Percentiles rank a stretch among this genome's conserved stretches.
Conservation (phyloP, 495 filamentous ascomycete species). For the Lepidopterella palustris region DNA sequence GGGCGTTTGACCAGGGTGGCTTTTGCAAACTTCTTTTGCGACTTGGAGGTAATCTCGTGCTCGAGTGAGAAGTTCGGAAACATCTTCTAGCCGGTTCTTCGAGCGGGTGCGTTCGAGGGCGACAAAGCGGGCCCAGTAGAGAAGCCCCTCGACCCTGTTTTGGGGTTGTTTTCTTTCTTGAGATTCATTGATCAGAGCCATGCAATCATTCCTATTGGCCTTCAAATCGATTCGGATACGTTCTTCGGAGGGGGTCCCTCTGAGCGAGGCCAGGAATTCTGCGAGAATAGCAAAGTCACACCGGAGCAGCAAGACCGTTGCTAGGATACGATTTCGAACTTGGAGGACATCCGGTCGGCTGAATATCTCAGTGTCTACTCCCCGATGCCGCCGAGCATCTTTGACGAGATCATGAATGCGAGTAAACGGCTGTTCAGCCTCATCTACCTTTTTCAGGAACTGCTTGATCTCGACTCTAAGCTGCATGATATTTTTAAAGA, state of each 20-base stretch:
- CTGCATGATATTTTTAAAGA: slow-evolving; percentile 36
- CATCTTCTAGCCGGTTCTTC: background rate
- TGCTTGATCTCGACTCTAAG: slow-evolving; percentile 40
- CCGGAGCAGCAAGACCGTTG: slow-evolving; percentile 46
- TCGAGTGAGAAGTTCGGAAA: slow-evolving; percentile 10
- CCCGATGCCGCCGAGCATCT: slow-evolving; percentile 39
- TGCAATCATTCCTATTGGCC: slow-evolving; percentile 19
- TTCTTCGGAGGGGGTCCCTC: background rate
- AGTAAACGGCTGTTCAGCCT: slow-evolving; percentile 56
- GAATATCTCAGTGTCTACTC: slow-evolving; percentile 35
- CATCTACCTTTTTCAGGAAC: slow-evolving; percentile 43
- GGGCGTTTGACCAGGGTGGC: slow-evolving; percentile 27
- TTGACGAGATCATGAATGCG: slow-evolving; percentile 49
- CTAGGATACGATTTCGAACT: slow-evolving; percentile 43
- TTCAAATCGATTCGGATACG: slow-evolving; percentile 21
- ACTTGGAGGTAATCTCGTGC: slow-evolving; percentile 22
- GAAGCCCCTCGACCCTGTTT: slow-evolving; percentile 34
- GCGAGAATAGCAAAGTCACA: slow-evolving; percentile 51
- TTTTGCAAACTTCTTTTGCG: slow-evolving; percentile 31
- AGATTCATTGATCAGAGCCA: slow-evolving; percentile 30
- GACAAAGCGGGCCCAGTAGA: slow-evolving; percentile 38
- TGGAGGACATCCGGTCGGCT: slow-evolving; percentile 44
- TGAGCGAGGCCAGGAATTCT: slow-evolving; percentile 43
- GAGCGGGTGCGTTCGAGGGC: slow-evolving; percentile 32
- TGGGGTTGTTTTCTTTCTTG: slow-evolving; percentile 24